Evolutionary conservation across 139 green algal genomes (phyloP).

Genomic region (Coelastrella sp.): DNA sequence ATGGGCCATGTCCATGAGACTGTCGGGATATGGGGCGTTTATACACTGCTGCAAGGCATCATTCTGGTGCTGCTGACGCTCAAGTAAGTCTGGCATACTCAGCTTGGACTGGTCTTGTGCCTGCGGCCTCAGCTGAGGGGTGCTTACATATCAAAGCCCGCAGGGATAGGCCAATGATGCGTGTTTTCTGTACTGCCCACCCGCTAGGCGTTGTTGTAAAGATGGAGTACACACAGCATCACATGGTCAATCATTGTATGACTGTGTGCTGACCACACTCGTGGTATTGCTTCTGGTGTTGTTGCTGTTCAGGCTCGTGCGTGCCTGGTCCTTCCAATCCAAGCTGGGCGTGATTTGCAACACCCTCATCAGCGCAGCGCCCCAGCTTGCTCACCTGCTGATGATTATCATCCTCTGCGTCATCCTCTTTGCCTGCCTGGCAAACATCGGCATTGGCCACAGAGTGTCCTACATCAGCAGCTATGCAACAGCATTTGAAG

Average conservation of each 20-base stretch:
- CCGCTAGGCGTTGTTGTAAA: too few species aligned
- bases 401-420: slow-evolving; percentile 34
- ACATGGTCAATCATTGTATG: too few species aligned
- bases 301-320: slow-evolving; percentile 49
- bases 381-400: slow-evolving; percentile 52
- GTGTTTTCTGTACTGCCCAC: too few species aligned
- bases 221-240: too few species aligned
- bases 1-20: slow-evolving; percentile 32
- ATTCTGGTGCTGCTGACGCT: slow-evolving; percentile 55
- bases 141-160: too few species aligned
- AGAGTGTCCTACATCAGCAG: neutral
- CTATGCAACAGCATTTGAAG: slow-evolving; percentile 7
- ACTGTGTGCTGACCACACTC: neutral
- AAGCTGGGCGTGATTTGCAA: slow-evolving; percentile 58
- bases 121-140: neutral
- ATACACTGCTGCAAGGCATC: slow-evolving; percentile 55
- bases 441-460: slow-evolving; percentile 22
- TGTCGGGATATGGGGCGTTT: slow-evolving; percentile 49
- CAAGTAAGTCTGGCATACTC: slow-evolving; percentile 36
- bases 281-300: neutral
- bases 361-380: slow-evolving; percentile 40
- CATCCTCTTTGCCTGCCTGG: slow-evolving; percentile 40
- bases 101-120: neutral
- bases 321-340: slow-evolving; percentile 52
- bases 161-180: too few species aligned